Conservation (phyloP, 2,329 filamentous ascomycete genomes). For the Parastagonospora nodorum region DNA sequence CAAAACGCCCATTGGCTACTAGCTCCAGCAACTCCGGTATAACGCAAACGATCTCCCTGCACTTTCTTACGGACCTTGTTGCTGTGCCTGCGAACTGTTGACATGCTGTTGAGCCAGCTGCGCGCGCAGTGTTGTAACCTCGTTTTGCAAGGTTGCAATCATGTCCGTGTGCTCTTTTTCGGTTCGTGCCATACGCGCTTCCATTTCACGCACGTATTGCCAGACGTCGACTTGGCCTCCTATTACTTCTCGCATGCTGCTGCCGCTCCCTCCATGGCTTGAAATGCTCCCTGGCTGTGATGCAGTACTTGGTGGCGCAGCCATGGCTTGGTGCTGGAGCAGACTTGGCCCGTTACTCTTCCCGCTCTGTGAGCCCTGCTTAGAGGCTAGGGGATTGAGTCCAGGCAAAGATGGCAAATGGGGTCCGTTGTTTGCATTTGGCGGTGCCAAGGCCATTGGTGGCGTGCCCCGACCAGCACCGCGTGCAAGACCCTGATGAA, state of each 20-base stretch:
- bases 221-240: conserved; percentile 64
- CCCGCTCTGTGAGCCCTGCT: conserved; percentile 37
- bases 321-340: conserved; percentile 48
- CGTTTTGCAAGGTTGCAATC: conserved; percentile 51
- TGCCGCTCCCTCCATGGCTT: conserved; percentile 62
- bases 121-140: conserved; percentile 47
- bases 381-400: conserved; percentile 42
- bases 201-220: conserved; percentile 73
- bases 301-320: conserved; percentile 41
- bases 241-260: conserved; percentile 71
- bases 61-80: conserved; percentile 14
- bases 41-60: not conserved
- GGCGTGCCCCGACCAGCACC: conserved; percentile 63
- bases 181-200: conserved; percentile 57
- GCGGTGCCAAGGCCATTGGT: conserved; percentile 51
- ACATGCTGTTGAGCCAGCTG: conserved; percentile 44
- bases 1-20: conserved; percentile 3
- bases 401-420: conserved; percentile 52
- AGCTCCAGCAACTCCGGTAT: not conserved
- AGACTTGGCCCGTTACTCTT: conserved; percentile 46
- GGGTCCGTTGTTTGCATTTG: conserved; percentile 48
- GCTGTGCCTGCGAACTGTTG: conserved; percentile 27
- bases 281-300: conserved; percentile 58
- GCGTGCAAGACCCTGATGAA: conserved; percentile 65
- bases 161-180: conserved; percentile 55